Evolutionary conservation across 2,329 filamentous ascomycete species (phyloP), one percentile per base, ranked within the genome.

Genomic region (Tolypocladium tundrense): DNA sequence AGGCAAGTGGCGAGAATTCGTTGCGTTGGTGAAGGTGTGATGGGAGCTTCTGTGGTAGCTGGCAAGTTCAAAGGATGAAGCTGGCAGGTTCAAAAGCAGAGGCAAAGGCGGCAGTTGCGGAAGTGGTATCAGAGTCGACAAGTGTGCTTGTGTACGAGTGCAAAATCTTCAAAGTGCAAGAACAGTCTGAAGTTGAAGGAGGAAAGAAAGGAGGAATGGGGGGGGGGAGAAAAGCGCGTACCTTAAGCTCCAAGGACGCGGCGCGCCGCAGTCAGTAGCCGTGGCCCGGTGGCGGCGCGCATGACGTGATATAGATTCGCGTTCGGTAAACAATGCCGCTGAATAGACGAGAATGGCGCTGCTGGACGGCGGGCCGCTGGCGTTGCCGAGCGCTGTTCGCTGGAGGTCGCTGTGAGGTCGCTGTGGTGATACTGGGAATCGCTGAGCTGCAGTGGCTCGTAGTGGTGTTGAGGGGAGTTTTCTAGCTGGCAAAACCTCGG

Each of bases 401-500:
- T 60, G 19, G 33, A 50, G 35, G 55, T 58, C 56, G 45, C 56
- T 61, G 27, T 24, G 33, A 55, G 41, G 48, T 53, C 19, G 58
- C 54, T 57, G 35, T 55, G 41, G 48, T 58, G 56, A 40, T 42
- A 42, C 39, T 19, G 35, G 31, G 40, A 41, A 41, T 48, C 54
- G 58, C 54, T 45, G 54, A 57, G 57, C 55, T 56, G 21, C 33
- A 58, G 59, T 57, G 59, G 57, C 59, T 53, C 56, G 24, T n/a
- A 59, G 60, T 59, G 60, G 58, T 61, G 57, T 58, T 60, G 54
- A 41, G 42, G 51, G 48, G 55, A 42, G 50, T 57, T 60, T 40
- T 48, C n/a, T 42, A 33, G 54, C 56, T 60, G 61, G 61, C 52
- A 57, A 56, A 62, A 60, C 59, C 53, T 62, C 61, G 61, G 61